Percentiles rank a stretch among this genome's conserved stretches.
Evolutionary conservation across 2,329 filamentous ascomycete species (phyloP).

Genomic region (Cryphonectria radicalis): DNA sequence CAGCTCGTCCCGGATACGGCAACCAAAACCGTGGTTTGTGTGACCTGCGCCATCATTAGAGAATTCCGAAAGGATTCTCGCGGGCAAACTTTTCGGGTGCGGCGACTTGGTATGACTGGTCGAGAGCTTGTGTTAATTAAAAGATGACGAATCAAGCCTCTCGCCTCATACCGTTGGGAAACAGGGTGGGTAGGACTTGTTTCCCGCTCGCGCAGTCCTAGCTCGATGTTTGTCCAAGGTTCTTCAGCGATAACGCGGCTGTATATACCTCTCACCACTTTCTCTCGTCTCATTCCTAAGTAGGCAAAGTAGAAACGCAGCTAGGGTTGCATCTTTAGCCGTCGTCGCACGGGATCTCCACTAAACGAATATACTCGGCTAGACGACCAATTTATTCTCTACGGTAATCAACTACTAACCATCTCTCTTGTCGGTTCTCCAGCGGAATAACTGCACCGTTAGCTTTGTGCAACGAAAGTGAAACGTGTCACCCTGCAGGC

Average conservation of each 20-base stretch:
- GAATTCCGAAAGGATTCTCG: neutral
- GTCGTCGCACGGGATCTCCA: neutral
- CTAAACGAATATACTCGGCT: neutral
- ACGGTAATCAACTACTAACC: neutral
- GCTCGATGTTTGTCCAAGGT: neutral
- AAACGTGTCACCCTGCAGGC: neutral
- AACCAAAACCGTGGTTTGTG: neutral
- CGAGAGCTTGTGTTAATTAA: neutral
- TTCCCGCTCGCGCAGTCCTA: neutral
- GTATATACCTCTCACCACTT: neutral
- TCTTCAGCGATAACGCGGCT: neutral
- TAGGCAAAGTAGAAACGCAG: neutral
- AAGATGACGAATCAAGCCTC: constrained; percentile 1
- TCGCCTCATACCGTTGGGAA: neutral
- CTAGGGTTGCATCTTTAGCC: neutral
- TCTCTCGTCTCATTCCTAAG: neutral
- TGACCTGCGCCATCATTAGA: neutral
- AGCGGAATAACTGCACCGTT: neutral
- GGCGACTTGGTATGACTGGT: neutral
- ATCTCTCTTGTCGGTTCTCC: neutral
- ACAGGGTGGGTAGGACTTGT: neutral
- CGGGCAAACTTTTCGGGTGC: neutral
- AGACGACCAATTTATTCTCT: neutral
- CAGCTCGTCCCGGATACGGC: neutral
- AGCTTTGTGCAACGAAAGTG: neutral